phyloP scores from a whole-genome alignment of 192 early-diverging fungal species.

The Spizellomyces punctatus region DNA sequence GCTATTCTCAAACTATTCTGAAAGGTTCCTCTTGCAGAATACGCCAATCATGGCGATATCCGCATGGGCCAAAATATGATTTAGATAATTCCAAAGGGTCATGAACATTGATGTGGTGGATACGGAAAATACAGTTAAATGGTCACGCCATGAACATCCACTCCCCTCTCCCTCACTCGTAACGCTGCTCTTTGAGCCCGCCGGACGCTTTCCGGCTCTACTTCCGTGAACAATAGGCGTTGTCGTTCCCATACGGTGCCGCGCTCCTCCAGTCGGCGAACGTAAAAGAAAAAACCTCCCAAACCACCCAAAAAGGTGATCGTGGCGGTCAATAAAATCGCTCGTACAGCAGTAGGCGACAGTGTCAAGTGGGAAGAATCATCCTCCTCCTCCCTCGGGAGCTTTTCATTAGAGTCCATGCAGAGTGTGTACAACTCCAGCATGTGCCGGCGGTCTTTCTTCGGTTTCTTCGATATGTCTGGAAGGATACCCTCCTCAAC shows the following conservation, averaged over 20 bases:
- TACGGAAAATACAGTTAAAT: neutral
- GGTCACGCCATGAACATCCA: slow-evolving; percentile 8
- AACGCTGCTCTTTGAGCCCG: slow-evolving; percentile 7
- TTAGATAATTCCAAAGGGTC: no score
- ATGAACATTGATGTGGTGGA: no score
- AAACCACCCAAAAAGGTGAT: slow-evolving; percentile 9
- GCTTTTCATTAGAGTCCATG: slow-evolving; percentile 16
- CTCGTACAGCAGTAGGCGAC: neutral
- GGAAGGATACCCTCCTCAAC: neutral
- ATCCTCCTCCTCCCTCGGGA: neutral
- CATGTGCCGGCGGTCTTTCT: neutral
- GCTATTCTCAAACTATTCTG: no score
- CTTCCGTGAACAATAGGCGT: slow-evolving; percentile 7
- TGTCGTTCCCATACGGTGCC: slow-evolving; percentile 12
- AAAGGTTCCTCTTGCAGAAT: no score
- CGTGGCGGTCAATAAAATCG: slow-evolving; percentile 1
- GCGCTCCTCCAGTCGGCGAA: slow-evolving; percentile 2
- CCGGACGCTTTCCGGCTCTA: slow-evolving; percentile 1
- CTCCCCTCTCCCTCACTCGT: neutral
- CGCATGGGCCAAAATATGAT: no score
- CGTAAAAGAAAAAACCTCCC: slow-evolving; percentile 4
- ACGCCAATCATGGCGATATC: no score
- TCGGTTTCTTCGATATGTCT: neutral
- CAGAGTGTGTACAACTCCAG: slow-evolving; percentile 7
- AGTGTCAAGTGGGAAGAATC: neutral